These are phyloP conservation scores for Suillus fuscotomentosus DNA, from an alignment of 768 basidiomycete genomes.

Conservation along the genomic window DNA sequence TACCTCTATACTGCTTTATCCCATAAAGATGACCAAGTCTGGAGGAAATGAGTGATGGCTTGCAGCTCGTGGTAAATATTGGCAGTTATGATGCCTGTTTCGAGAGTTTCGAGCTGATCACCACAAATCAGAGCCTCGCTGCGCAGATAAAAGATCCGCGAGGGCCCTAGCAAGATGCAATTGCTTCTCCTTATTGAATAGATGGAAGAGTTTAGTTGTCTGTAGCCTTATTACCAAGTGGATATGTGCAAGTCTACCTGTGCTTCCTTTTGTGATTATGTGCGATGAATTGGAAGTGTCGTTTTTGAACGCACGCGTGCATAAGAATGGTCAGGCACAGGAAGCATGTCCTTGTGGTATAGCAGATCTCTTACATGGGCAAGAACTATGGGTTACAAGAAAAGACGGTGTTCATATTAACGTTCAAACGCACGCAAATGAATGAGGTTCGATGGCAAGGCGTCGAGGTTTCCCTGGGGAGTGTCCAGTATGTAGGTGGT, in stretches of 20 bases:
- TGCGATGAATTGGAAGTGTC: not conserved
- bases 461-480: not conserved
- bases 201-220: constrained; percentile 42
- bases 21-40: constrained; percentile 17
- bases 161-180: constrained; percentile 21
- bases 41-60: constrained; percentile 9
- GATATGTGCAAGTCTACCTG: not conserved
- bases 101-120: constrained; percentile 19
- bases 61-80: not conserved
- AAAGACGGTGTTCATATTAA: not conserved
- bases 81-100: constrained; percentile 2
- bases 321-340: not conserved
- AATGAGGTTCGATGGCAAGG: not conserved
- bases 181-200: constrained; percentile 29
- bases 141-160: constrained; percentile 25
- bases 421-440: not conserved
- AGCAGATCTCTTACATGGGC: not conserved
- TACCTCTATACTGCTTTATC: constrained; percentile 26
- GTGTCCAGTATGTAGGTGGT: not conserved
- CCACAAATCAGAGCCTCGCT: constrained; percentile 32
- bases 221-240: not conserved
- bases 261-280: not conserved
- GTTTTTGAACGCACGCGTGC: too few species aligned
- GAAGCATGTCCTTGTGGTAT: not conserved
- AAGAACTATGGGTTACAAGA: not conserved